Base-by-base conservation (phyloP, 2,329 filamentous ascomycete species). In the Bipolaris bicolor region DNA sequence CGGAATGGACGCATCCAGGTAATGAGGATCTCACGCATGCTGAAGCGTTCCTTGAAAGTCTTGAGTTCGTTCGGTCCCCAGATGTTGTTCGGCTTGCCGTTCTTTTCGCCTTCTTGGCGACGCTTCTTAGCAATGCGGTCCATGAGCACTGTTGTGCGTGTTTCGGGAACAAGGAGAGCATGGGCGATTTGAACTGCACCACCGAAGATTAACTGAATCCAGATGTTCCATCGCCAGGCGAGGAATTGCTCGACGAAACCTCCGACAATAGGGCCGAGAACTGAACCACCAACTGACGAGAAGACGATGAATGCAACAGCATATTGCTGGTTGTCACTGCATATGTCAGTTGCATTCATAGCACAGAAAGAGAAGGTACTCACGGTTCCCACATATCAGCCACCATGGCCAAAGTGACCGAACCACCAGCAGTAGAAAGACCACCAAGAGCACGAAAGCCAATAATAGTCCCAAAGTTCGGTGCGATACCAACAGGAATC, bases 161-260 rank as follows among this genome's bases (percentile, higher is more conserved):
- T 95, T 75, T 95, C 91, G 1, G 90, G 90, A 1, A 95, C 91
- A 2, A 87, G 79, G 56, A 90, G 69, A 48, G 89, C 79, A 71
- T 93, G 90, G 5, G 90, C 70, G 4, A 86, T 44, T 70, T 94
- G 90, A 2, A 91, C 85, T 33, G 85, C 82, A 7, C 78, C 88
- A 22, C 91, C 91, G 55, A 95, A 89, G 67, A 94, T 92, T 62
- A 95, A 84, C 75, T 93, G 90, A 58, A 94, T 90, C 91, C 91
- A 95, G 72, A 94, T 92, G 52, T 83, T 86, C 89, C 89, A 93
- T 63, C 84, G 83, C 90, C 90, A 95, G 1, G 86, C 81, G 0
- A 90, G 80, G 63, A 86, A 86, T 31, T 84, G 75, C 72, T 92
- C 85, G 16, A 88, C 85, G 68, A 92, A 92, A 1, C 90, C 90